Percentiles rank a stretch among this genome's conserved stretches.
Evolutionary conservation across 345 rosid genomes (phyloP).

Genomic region (Cardamine occulta): DNA sequence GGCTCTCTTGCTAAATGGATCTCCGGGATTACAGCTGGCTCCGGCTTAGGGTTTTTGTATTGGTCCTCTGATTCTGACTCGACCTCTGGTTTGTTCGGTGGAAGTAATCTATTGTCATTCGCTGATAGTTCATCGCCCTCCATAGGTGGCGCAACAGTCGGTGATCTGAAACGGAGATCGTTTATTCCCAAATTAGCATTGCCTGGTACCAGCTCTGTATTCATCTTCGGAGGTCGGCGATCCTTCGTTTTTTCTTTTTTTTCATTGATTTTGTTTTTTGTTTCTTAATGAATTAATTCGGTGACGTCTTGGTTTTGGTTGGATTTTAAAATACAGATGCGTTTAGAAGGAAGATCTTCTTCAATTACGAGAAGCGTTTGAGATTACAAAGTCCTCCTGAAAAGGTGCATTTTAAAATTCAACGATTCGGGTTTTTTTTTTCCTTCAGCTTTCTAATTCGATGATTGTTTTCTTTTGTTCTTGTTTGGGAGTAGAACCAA

Average conservation of each 20-base stretch:
- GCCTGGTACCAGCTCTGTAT: constrained; percentile 62
- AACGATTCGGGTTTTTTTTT: neutral
- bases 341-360: constrained; percentile 83
- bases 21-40: constrained; percentile 58
- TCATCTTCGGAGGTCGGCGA: constrained; percentile 64
- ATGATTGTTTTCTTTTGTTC: neutral
- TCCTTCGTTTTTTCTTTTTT: neutral
- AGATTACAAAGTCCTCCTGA: constrained; percentile 91
- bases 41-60: constrained; percentile 62
- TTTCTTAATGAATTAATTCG: neutral
- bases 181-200: constrained; percentile 59
- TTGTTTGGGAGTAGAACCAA: neutral
- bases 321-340: constrained; percentile 60
- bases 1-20: constrained; percentile 53
- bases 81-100: constrained; percentile 38
- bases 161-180: constrained; percentile 42
- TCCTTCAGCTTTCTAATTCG: neutral
- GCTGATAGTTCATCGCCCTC: constrained; percentile 52
- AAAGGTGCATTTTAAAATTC: constrained; percentile 56
- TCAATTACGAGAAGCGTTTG: constrained; percentile 95
- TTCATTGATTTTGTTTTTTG: neutral
- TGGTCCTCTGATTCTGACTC: constrained; percentile 50
- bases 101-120: constrained; percentile 49
- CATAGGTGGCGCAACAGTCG: constrained; percentile 38
- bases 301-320: neutral